phyloP scores from a whole-genome alignment of 257 asterid species.

The Przewalskia tangutica region DNA sequence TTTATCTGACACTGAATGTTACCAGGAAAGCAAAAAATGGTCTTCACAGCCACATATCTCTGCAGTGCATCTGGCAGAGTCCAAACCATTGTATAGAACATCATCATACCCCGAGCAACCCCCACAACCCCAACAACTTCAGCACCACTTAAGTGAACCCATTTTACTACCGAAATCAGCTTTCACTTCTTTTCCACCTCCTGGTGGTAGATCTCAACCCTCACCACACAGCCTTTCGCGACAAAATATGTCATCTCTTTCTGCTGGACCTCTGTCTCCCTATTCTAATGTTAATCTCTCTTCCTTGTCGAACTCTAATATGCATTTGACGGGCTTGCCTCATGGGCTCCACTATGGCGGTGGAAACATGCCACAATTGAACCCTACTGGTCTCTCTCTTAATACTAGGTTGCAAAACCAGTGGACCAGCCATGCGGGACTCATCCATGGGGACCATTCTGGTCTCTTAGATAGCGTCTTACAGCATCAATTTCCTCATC shows the following conservation, averaged over 20 bases:
- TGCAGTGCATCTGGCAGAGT: slow-evolving; percentile 34
- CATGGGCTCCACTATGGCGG: slow-evolving; percentile 40
- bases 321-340: slow-evolving; percentile 44
- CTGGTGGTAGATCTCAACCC: slow-evolving; percentile 53
- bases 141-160: slow-evolving; percentile 79
- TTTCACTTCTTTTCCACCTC: slow-evolving; percentile 79
- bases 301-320: slow-evolving; percentile 37
- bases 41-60: slow-evolving; percentile 77
- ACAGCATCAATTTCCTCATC: slow-evolving; percentile 55
- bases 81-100: slow-evolving; percentile 62
- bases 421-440: slow-evolving; percentile 50
- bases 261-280: slow-evolving; percentile 54
- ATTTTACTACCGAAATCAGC: slow-evolving; percentile 63
- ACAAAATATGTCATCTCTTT: slow-evolving; percentile 40
- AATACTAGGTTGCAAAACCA: slow-evolving; percentile 45
- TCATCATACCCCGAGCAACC: slow-evolving; percentile 45
- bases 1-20: slow-evolving; percentile 60
- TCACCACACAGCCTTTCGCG: slow-evolving; percentile 38
- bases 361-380: slow-evolving; percentile 38
- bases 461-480: slow-evolving; percentile 43
- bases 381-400: slow-evolving; percentile 31
- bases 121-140: slow-evolving; percentile 25
- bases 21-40: slow-evolving; percentile 65
- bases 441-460: slow-evolving; percentile 55
- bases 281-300: slow-evolving; percentile 39